phyloP scores from a whole-genome alignment of 352 stramenopile genomes.

The Phytophthora fragariae region DNA sequence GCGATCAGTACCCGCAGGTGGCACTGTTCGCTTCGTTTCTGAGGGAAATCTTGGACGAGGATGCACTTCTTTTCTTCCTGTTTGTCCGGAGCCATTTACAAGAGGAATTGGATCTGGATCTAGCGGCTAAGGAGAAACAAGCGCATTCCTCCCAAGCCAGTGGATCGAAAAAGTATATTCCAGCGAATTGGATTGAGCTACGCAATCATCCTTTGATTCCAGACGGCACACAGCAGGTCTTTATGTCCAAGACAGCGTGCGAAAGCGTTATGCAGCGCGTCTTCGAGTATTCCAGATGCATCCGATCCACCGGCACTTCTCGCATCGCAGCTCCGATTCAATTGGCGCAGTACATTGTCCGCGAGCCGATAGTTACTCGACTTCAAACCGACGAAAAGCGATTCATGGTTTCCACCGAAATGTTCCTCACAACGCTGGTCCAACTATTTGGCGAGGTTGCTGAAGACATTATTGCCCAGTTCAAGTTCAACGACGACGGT shows the following conservation, averaged over 20 bases:
- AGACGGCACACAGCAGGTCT: slow-evolving; percentile 66
- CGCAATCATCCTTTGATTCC: slow-evolving; percentile 57
- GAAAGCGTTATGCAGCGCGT: slow-evolving; percentile 54
- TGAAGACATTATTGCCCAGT: slow-evolving; percentile 80
- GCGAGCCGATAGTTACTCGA: slow-evolving; percentile 28
- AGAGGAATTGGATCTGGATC: slow-evolving; percentile 58
- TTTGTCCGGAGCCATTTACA: slow-evolving; percentile 56
- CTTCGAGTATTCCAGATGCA: slow-evolving; percentile 37
- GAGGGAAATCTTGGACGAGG: slow-evolving; percentile 72
- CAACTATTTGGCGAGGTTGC: slow-evolving; percentile 60
- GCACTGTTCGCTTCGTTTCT: slow-evolving; percentile 71
- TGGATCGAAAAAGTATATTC: slow-evolving; percentile 54
- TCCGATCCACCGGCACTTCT: slow-evolving; percentile 14
- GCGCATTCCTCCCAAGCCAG: slow-evolving; percentile 50
- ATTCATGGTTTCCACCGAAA: slow-evolving; percentile 47
- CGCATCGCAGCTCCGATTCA: slow-evolving; percentile 28
- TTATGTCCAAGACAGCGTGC: slow-evolving; percentile 50
- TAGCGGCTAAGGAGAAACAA: slow-evolving; percentile 70
- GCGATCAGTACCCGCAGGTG: slow-evolving; percentile 57
- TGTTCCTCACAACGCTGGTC: slow-evolving; percentile 54
- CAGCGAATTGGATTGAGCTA: slow-evolving; percentile 38
- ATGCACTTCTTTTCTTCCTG: slow-evolving; percentile 73
- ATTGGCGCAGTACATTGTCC: slow-evolving; percentile 53
- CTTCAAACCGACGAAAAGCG: slow-evolving; percentile 18
- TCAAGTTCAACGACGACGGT: slow-evolving; percentile 87